A percentile compares a stretch with the other conserved stretches of the same genome.
These are phyloP conservation scores for Rhododendron vialii DNA, from an alignment of 148 eudicot genomes.

Conservation along the genomic window DNA sequence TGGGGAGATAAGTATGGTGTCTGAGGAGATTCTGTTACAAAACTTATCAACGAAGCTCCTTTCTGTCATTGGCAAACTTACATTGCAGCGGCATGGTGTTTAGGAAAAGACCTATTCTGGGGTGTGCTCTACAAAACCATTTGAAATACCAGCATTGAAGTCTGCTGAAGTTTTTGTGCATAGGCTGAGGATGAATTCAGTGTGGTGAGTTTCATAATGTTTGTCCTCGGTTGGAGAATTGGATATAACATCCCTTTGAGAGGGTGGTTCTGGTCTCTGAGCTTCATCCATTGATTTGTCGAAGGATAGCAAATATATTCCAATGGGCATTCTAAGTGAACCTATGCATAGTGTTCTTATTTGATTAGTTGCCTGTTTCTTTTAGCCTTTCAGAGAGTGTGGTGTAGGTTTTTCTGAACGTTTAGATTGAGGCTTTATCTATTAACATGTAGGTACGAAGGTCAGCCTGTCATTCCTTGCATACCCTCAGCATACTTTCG, in stretches of 20 bases:
- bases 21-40: constrained; percentile 66
- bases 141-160: constrained; percentile 36
- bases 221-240: neutral
- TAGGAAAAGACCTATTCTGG: constrained; percentile 36
- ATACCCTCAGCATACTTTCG: no score
- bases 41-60: constrained; percentile 62
- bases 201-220: constrained; percentile 41
- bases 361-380: neutral
- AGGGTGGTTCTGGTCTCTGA: neutral
- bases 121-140: constrained; percentile 28
- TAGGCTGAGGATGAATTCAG: constrained; percentile 90
- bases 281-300: neutral
- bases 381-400: constrained; percentile 6
- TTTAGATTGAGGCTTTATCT: constrained; percentile 12
- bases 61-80: constrained; percentile 6
- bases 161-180: constrained; percentile 80
- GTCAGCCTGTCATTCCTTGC: no score
- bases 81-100: neutral
- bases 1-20: constrained; percentile 54
- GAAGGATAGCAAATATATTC: neutral
- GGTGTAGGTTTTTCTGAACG: neutral
- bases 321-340: neutral
- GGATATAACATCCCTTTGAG: neutral
- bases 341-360: neutral
- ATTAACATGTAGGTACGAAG: constrained; percentile 35